Base-by-base conservation (phyloP, 2,329 filamentous ascomycete genomes). In the Penicillium sp. region DNA sequence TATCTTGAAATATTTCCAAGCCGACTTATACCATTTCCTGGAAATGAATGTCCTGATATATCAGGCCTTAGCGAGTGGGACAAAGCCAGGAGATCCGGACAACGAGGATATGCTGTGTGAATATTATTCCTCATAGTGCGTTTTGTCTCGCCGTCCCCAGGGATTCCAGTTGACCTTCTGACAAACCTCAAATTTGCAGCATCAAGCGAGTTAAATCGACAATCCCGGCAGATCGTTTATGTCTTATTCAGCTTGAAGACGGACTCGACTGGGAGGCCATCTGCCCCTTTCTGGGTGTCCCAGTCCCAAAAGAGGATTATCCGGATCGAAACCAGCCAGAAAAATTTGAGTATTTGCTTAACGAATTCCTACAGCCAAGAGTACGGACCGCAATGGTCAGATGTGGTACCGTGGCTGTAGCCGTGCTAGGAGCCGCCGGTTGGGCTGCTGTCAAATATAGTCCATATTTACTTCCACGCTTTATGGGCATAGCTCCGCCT, bases 91-190 rank as follows among this genome's bases (percentile, higher is more conserved):
- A 2, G 46, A 59, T 7, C 26, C 51, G 5, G 50, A 61, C 11
- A 65, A 62, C 13, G 56, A 61, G 29, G 34, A 39, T 1, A 40
- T 45, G 14, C 54, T 67, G 2, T 36, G 45, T 13, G 52, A 42
- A 26, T 57, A 56, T 34, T 67, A 67, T 31, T 49, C 50, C 2
- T 58, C 62, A 9, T 66, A 67, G 65, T 67, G 50, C 44, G 65
- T 23, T 3, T 29, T 8, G 5, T 18, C 16, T 5, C 18, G 3
- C 7, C 51, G 39, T 19, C 37, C 19, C 6, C 14, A 6, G n/a
- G 5, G 23, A n/a, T 16, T 36, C 26, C 5, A 45, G 28, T 26
- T 26, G 6, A 26, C 1, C 13, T 11, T 1, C 21, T 43, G 28
- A 42, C 19, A 19, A 1, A 42, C 2, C 5, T 24, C 13, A 19